Evolutionary conservation across 495 filamentous ascomycete genomes (phyloP), one percentile per base, ranked within the genome.

Genomic region (Aspergillus sparsus): DNA sequence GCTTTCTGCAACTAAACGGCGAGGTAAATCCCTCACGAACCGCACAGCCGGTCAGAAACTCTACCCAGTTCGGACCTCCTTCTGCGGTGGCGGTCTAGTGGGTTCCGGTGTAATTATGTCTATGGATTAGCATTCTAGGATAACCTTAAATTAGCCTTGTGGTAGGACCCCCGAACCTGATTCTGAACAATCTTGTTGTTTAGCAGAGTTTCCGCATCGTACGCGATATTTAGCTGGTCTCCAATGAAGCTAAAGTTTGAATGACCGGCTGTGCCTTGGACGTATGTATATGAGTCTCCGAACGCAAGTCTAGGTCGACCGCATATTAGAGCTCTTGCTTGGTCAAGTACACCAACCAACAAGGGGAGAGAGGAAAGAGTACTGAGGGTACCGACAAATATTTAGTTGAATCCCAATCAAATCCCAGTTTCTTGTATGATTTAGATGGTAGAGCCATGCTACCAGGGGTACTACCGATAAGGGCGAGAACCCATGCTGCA

Each of bases 201-300:
- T 7, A 82, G 68, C 0, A 84, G 70, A 18, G 70, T 63, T 33
- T 73, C 32, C 8, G 74, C 62, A 47, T 70, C 73, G 47, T 75
- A 81, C 50, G 69, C 57, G 37, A 75, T 68, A 55, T 77, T 59
- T 46, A 76, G 59, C 33, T 67, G 62, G 62, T 79, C 75, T 16
- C 78, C 79, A 27, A 83, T 82, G 67, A 81, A 83, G 56, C 74
- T 76, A 58, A 61, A 83, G 64, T 81, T 80, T 32, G 74, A 66
- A 53, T 67, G 73, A 4, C 80, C 82, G 46, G 66, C 62, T 6
- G 75, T 81, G 15, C 80, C 81, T 68, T 82, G 79, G 21, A 82
- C 74, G 53, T 77, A 83, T 15, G 80, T 82, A 56, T 83, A 84
- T n/a, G 77, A 80, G 59, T 84, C 79, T 13, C 80, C 82, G 58